Evolutionary conservation across 768 basidiomycete genomes (phyloP).

Genomic region (Russula vinacea): DNA sequence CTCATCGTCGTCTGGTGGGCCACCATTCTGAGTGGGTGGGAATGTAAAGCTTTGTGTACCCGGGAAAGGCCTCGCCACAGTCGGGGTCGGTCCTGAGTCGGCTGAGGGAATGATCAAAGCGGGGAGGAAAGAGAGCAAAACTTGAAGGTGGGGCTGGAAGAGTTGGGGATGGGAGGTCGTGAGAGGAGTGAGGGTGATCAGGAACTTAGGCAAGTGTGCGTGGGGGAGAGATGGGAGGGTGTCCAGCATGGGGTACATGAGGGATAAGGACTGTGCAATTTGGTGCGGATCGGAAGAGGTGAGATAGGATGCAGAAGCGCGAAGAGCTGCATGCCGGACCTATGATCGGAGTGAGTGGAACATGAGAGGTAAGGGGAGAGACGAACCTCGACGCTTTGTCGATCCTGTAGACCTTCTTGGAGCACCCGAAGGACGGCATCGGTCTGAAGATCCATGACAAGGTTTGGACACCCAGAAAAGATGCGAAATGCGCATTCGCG

Average conservation of each 20-base stretch:
- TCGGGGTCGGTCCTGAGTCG: conserved; percentile 53
- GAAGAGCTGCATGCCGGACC: conserved; percentile 72
- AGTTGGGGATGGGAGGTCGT: conserved; percentile 62
- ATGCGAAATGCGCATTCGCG: conserved; percentile 56
- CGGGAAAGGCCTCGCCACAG: conserved; percentile 47
- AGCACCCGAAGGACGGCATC: conserved; percentile 66
- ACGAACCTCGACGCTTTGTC: conserved; percentile 60
- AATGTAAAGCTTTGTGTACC: conserved; percentile 38
- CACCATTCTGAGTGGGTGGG: conserved; percentile 38
- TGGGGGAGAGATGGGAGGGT: conserved; percentile 61
- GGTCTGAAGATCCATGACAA: conserved; percentile 72
- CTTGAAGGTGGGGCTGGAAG: conserved; percentile 70
- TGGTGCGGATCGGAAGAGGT: conserved; percentile 58
- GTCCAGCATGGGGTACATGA: conserved; percentile 71
- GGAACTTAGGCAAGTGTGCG: conserved; percentile 58
- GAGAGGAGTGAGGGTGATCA: conserved; percentile 67
- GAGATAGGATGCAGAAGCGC: conserved; percentile 67
- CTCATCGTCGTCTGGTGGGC: conserved; percentile 40
- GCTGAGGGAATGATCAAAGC: conserved; percentile 64
- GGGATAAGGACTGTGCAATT: conserved; percentile 54
- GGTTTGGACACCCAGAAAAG: conserved; percentile 69
- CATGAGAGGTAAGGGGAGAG: neutral
- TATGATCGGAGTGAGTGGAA: conserved; percentile 33
- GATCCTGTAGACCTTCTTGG: conserved; percentile 64
- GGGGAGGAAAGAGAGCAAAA: conserved; percentile 67